phyloP scores from a whole-genome alignment of 306 rosid genomes.

The Ormosia semicastrata region DNA sequence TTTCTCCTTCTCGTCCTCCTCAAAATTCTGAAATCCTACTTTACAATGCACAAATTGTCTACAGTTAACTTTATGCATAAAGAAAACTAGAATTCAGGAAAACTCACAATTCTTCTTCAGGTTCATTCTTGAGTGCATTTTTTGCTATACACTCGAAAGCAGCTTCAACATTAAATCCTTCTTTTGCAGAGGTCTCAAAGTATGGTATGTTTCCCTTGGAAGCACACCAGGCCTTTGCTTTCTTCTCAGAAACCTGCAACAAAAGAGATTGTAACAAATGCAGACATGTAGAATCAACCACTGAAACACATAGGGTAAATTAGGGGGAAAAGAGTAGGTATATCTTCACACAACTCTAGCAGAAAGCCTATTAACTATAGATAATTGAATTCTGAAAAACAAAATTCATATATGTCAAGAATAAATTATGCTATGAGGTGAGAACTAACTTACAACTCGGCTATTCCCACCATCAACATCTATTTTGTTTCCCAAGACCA shows the following conservation, averaged over 20 bases:
- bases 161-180: constrained; percentile 95
- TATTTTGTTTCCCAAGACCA: constrained; percentile 96
- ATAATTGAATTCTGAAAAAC: background rate
- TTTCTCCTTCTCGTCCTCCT: background rate
- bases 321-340: background rate
- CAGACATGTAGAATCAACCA: background rate
- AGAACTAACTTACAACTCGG: constrained; percentile 74
- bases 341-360: background rate
- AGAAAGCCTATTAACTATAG: background rate
- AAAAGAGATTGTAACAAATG: background rate
- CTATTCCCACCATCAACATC: constrained; percentile 98
- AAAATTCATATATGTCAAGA: background rate
- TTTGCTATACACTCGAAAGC: constrained; percentile 97
- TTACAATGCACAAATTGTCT: background rate
- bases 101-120: constrained; percentile 97
- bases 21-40: background rate
- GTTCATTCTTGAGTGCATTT: constrained; percentile 98
- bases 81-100: background rate
- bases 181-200: constrained; percentile 98
- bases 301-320: background rate
- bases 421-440: constrained; percentile 1
- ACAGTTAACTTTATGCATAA: background rate
- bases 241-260: constrained; percentile 92
- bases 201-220: constrained; percentile 97
- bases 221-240: constrained; percentile 99